Evolutionary conservation across 257 asterid genomes (phyloP), one percentile per base, ranked within the genome.

Genomic region (Fraxinus excelsior): DNA sequence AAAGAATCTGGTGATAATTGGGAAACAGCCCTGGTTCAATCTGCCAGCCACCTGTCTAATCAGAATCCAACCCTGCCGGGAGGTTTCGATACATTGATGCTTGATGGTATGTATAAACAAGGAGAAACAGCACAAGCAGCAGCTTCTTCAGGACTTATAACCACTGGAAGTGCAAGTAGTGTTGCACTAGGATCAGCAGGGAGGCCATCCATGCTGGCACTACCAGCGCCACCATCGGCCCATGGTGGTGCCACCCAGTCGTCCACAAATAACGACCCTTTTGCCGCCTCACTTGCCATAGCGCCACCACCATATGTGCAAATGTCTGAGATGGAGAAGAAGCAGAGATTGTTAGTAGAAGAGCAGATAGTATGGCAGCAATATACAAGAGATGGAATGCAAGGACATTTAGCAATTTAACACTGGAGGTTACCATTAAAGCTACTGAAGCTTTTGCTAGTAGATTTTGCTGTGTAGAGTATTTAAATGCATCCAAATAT

Each of bases 331-430:
- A 81, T 93, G 92, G 99, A 96, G 86, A 93, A 87, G 86, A 96
- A 94, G 84, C 98, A 88, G 58, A 85, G 87, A 72, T 71, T 90
- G 77, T 80, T 89, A 38, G 87, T 80, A 21, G 92, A 96, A 42
- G 97, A 96, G 85, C 98, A 96, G 72, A 7, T 84, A 32, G 85
- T 89, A 89, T 96, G 99, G 99, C 98, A 91, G 85, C 93, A 93
- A 68, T 93, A 89, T 69, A 79, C 88, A 26, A 91, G 85, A 23
- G 94, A 87, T 73, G 99, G 98, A 77, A 90, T 84, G 93, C 97
- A 92, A 78, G 97, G 97, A 23, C 91, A 87, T 31, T 86, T 87
- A 44, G 72, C 88, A 85, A 46, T 82, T 84, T 80, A 85, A 81
- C 76, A 64, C 78, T 5, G 92, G 94, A 56, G 91, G 91, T 8